Evolutionary conservation across 2,329 filamentous ascomycete genomes (phyloP).

Genomic region (Epichloe baconii): DNA sequence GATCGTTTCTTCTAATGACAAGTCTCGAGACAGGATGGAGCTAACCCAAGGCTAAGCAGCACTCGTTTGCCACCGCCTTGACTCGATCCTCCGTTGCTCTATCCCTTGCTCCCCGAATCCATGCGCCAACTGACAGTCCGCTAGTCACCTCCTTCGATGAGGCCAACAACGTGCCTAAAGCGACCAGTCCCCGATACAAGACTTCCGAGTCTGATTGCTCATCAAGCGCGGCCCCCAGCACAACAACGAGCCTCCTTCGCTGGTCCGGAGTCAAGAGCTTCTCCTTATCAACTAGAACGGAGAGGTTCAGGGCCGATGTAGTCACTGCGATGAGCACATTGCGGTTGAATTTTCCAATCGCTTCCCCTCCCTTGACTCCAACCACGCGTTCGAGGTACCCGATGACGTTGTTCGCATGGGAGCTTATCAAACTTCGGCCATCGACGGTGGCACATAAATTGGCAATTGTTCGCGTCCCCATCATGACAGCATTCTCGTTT

Average conservation of each 20-base stretch:
- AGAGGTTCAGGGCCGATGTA: constrained; percentile 74
- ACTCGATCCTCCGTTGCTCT: constrained; percentile 34
- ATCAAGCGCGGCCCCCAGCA: constrained; percentile 49
- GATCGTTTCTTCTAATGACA: neutral
- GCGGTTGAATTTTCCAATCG: constrained; percentile 48
- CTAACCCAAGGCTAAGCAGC: constrained; percentile 17
- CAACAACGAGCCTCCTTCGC: constrained; percentile 37
- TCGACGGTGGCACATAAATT: constrained; percentile 71
- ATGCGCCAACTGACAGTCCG: constrained; percentile 27
- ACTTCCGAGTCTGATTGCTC: constrained; percentile 68
- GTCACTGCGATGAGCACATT: constrained; percentile 74
- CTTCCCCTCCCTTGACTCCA: constrained; percentile 31
- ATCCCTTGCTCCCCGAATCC: constrained; percentile 29
- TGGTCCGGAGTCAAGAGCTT: constrained; percentile 23
- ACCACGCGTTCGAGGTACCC: constrained; percentile 50
- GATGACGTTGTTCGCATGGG: constrained; percentile 44
- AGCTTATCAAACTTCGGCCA: constrained; percentile 53
- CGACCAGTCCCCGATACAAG: constrained; percentile 69
- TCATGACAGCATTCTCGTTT: constrained; percentile 73
- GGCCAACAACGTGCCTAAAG: constrained; percentile 60
- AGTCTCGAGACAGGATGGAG: neutral
- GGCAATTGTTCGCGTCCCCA: constrained; percentile 65
- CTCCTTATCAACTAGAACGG: constrained; percentile 50
- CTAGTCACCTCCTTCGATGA: constrained; percentile 32
- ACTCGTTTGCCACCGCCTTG: constrained; percentile 33